phyloP scores from a whole-genome alignment of 345 rosid species.

The Gossypium bickii region DNA sequence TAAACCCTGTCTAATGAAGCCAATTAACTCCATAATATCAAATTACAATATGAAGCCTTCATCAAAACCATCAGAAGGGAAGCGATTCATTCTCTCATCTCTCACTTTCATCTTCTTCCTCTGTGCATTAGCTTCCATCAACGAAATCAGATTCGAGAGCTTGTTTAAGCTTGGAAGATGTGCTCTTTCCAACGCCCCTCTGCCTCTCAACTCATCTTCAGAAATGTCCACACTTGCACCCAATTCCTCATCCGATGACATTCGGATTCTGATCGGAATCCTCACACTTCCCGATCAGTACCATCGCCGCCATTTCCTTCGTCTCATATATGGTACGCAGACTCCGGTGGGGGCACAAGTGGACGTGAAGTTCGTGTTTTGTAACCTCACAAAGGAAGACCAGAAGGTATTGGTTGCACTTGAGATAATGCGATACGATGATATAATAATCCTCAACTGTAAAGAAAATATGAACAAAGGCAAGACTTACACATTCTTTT shows the following conservation, averaged over 20 bases:
- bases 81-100: conserved; percentile 1
- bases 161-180: conserved; percentile 46
- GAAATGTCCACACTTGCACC: not conserved
- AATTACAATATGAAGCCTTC: conserved; percentile 9
- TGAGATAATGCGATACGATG: conserved; percentile 82
- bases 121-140: conserved; percentile 19
- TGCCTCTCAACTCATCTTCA: conserved; percentile 21
- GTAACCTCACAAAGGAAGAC: conserved; percentile 85
- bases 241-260: conserved; percentile 32
- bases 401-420: conserved; percentile 76
- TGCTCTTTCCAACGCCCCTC: conserved; percentile 27
- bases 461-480: conserved; percentile 86
- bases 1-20: not conserved
- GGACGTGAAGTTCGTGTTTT: conserved; percentile 86
- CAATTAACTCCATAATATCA: not conserved
- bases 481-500: conserved; percentile 75
- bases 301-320: conserved; percentile 61
- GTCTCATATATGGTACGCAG: conserved; percentile 69
- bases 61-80: not conserved
- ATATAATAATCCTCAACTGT: conserved; percentile 73
- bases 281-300: conserved; percentile 82
- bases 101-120: conserved; percentile 15
- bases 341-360: conserved; percentile 35
- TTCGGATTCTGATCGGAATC: conserved; percentile 74
- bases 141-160: conserved; percentile 13